phyloP scores from a whole-genome alignment of 352 stramenopile genomes.

The Phytopythium kandeliae region DNA sequence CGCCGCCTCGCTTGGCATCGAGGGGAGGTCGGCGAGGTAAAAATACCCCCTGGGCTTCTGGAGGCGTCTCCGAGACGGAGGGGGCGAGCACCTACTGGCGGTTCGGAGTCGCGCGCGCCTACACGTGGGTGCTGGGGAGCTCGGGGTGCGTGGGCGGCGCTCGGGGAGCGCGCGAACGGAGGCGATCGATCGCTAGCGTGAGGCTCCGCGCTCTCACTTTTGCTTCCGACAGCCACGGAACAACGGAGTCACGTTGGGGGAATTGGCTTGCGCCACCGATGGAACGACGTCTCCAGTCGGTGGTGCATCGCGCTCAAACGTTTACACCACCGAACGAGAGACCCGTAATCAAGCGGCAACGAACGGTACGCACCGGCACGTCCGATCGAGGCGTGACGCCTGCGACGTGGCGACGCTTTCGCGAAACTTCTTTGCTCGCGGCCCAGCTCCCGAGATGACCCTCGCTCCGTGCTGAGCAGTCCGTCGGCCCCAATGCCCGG shows the following conservation, averaged over 20 bases:
- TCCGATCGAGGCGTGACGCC: neutral
- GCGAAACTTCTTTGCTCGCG: no score
- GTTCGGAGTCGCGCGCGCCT: neutral
- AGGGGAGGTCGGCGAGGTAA: neutral
- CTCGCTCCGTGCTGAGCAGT: no score
- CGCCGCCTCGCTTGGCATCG: neutral
- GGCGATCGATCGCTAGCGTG: neutral
- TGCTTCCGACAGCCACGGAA: neutral
- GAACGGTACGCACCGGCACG: neutral
- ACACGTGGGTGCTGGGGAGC: neutral
- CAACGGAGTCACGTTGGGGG: neutral
- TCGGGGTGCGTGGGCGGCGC: neutral
- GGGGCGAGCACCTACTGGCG: neutral
- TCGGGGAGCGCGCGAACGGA: neutral
- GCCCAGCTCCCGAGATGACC: no score
- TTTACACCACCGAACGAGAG: neutral
- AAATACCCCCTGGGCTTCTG: neutral
- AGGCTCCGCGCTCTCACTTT: neutral
- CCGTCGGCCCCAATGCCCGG: no score
- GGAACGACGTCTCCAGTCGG: neutral
- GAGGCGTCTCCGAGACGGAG: neutral
- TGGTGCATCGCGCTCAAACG: neutral
- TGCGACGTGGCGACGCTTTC: neutral
- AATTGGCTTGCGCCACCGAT: constrained; percentile 1
- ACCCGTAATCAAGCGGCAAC: constrained; percentile 2